Evolutionary conservation across 371 early-diverging fungal species (phyloP).

Genomic region (Quaeritorhiza haematococci): DNA sequence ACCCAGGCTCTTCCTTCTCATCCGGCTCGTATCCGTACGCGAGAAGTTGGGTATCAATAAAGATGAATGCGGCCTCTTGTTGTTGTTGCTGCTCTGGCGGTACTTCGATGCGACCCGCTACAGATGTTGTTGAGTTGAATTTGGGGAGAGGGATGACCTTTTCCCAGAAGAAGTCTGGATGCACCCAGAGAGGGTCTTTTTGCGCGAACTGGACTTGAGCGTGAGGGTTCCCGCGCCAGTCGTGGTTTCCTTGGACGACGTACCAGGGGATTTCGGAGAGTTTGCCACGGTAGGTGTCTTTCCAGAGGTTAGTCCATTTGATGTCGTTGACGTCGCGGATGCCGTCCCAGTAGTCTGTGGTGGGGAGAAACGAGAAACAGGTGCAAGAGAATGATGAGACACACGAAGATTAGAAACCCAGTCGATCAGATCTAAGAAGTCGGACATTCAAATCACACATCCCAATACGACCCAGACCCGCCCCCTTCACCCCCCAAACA

Average conservation of each 20-base stretch:
- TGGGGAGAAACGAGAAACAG: no score
- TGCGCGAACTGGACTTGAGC: slow-evolving; percentile 10
- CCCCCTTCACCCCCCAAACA: no score
- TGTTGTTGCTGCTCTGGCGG: no score
- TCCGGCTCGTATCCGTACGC: slow-evolving; percentile 9
- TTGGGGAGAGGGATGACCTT: neutral
- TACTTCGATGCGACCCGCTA: no score
- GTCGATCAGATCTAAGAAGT: no score
- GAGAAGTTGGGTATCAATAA: slow-evolving; percentile 19
- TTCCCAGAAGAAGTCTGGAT: slow-evolving; percentile 16
- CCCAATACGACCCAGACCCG: no score
- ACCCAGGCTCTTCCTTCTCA: neutral
- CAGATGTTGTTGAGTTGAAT: neutral
- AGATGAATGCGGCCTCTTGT: slow-evolving; percentile 19
- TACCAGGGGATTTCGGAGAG: slow-evolving; percentile 13
- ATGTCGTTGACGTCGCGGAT: slow-evolving; percentile 7
- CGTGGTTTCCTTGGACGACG: slow-evolving; percentile 17
- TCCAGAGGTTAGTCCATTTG: slow-evolving; percentile 17
- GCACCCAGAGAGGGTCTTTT: slow-evolving; percentile 5
- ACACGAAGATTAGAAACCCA: no score
- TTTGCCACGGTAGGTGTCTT: slow-evolving; percentile 11
- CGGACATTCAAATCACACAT: no score
- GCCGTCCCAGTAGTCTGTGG: slow-evolving; percentile 9
- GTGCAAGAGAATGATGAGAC: no score
- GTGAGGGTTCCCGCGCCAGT: slow-evolving; percentile 13